Evolutionary conservation across 2,329 filamentous ascomycete genomes (phyloP).

Genomic region (Verticillium nonalfalfae): DNA sequence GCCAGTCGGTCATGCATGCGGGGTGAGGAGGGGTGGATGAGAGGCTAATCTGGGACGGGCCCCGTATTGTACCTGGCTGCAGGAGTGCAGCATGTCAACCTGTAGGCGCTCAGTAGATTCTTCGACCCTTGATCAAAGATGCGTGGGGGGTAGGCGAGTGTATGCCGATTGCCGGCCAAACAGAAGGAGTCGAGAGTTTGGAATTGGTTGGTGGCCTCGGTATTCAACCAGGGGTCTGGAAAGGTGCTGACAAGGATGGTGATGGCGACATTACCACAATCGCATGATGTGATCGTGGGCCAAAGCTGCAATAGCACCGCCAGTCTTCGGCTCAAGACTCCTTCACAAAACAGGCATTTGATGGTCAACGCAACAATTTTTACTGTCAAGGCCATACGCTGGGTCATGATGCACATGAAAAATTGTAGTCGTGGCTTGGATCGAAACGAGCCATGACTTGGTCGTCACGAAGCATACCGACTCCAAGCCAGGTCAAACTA

Average conservation of each 20-base stretch:
- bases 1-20: background rate
- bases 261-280: background rate
- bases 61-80: background rate
- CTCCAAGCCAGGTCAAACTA: no score
- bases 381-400: no score
- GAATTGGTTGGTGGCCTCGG: background rate
- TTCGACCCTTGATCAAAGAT: background rate
- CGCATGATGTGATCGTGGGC: background rate
- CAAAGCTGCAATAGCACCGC: background rate
- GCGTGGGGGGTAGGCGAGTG: background rate
- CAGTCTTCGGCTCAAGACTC: no score
- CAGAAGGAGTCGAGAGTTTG: background rate
- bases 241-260: background rate
- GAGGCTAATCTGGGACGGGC: background rate
- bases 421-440: no score
- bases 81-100: background rate
- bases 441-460: no score
- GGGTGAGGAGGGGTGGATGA: background rate
- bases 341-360: no score
- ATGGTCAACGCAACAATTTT: no score
- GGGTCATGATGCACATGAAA: no score
- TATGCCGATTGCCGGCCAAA: background rate
- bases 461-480: no score
- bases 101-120: background rate
- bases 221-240: background rate